These are phyloP conservation scores for Cladophialophora yegresii DNA, from an alignment of 2,329 filamentous ascomycete species.

Conservation along the genomic window DNA sequence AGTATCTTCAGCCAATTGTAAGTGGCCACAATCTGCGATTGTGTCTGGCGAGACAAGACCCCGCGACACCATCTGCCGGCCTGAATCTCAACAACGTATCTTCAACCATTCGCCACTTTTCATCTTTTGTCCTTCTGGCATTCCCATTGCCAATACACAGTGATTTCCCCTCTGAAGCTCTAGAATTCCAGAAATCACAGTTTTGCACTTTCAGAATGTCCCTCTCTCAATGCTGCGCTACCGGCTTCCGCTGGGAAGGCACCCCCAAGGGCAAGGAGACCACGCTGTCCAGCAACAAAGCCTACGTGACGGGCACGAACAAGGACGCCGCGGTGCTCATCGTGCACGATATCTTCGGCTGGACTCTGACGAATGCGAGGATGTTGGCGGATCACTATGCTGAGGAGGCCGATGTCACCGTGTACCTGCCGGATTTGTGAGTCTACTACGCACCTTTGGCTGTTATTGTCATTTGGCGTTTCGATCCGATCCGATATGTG, in stretches of 20 bases:
- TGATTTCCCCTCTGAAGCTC: too few relatives aligned
- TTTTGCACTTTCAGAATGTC: background rate
- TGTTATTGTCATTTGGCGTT: too few relatives aligned
- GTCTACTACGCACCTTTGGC: background rate
- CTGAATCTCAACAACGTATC: background rate
- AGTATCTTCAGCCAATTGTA: background rate
- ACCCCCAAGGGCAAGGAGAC: conserved; percentile 41
- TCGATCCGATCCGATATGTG: too few relatives aligned
- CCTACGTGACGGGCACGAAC: conserved; percentile 46
- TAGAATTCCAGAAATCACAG: background rate
- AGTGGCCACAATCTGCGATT: background rate
- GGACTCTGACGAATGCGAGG: conserved; percentile 48
- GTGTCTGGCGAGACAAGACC: background rate
- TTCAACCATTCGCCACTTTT: background rate
- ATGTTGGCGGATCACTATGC: conserved; percentile 53
- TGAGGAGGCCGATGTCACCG: conserved; percentile 47
- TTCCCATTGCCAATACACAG: background rate
- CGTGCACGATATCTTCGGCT: conserved; percentile 53
- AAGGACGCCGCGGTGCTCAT: conserved; percentile 47
- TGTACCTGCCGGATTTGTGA: conserved; percentile 48
- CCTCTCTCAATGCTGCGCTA: conserved; percentile 12
- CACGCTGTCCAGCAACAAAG: conserved; percentile 41
- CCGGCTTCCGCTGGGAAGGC: conserved; percentile 48
- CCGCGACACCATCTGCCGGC: background rate
- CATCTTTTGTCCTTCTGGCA: background rate